Base-by-base conservation (phyloP, 306 rosid species). In the Cicer arietinum region DNA sequence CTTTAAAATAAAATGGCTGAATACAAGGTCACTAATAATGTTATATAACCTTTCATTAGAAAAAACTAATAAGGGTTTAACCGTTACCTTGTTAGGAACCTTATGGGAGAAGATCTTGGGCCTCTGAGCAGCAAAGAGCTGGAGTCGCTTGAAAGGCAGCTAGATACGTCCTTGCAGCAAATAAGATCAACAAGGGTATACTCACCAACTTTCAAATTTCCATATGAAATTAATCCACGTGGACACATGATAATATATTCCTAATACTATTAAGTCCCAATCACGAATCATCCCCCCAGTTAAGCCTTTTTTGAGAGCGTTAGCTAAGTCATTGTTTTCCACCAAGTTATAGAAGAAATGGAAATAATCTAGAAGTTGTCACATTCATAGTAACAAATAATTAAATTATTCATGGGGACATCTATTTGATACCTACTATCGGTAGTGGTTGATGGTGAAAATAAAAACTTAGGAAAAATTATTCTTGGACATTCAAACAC, bases 101-200 rank as follows among this genome's bases (percentile, higher is more conserved):
- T 94, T 46, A 81, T 92, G 89, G 99, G 99, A 67, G 99, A 94
- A 88, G 99, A 94, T 70, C 97, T 94, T 76, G 97, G 96, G 35
- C 89, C 91, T 61, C 81, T 94, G 63, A 89, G 57, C 86, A 92
- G 95, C 87, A 94, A 89, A 83, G 97, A 94, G 64, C 97, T 94
- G 1, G 99, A 94, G 73, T 86, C 92, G 6, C 99, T 94, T 78
- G 99, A 94, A 82, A 94, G 92, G 82, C 97, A 94, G 85, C 89
- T 94, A 52, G 99, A 92, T 76, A 83, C 90, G 65, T 92, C 99
- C 67, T 85, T 94, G 82, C 90, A 90, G 85, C 99, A 87, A 79
- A 92, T 94, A 52, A 87, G 99, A 90, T 90, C 97, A 22, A 90
- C 90, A 64, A 83, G 99, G 99, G 97, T 91, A 90, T 25, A 25